A percentile compares a stretch with the other conserved stretches of the same genome.
Conservation (phyloP, 108 stramenopile genomes). For the Cyclotella sp. region DNA sequence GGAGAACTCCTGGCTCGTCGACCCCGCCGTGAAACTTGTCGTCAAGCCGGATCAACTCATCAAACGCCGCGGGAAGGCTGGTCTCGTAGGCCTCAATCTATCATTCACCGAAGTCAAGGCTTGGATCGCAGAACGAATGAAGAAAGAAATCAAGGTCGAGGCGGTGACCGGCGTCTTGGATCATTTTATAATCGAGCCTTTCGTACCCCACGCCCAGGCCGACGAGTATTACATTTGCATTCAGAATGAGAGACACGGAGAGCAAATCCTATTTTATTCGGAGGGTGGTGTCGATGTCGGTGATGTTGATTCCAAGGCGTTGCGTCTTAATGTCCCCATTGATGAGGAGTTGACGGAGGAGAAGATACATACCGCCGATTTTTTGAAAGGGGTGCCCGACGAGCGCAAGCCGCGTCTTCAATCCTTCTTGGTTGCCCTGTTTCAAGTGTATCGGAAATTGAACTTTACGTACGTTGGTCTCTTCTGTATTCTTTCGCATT, state of each 20-base stretch:
- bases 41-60: conserved; percentile 96
- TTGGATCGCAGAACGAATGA: conserved; percentile 84
- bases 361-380: conserved; percentile 19
- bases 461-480: conserved; percentile 73
- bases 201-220: conserved; percentile 76
- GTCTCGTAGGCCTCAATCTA: conserved; percentile 87
- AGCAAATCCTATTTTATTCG: conserved; percentile 85
- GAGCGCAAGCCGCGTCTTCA: conserved; percentile 57
- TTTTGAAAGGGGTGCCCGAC: conserved; percentile 68
- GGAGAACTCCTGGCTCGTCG: conserved; percentile 75
- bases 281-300: conserved; percentile 94
- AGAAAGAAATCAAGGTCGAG: conserved; percentile 69
- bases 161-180: conserved; percentile 73
- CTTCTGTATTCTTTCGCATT: neutral
- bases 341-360: conserved; percentile 46
- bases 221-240: conserved; percentile 95
- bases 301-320: conserved; percentile 90
- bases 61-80: conserved; percentile 92
- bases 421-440: conserved; percentile 71
- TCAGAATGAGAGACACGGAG: conserved; percentile 76
- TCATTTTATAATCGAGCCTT: conserved; percentile 91
- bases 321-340: conserved; percentile 59
- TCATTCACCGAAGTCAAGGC: conserved; percentile 68
- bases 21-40: conserved; percentile 56
- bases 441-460: conserved; percentile 78